phyloP scores from a whole-genome alignment of 495 filamentous ascomycete genomes.

The Xylaria flabelliformis region DNA sequence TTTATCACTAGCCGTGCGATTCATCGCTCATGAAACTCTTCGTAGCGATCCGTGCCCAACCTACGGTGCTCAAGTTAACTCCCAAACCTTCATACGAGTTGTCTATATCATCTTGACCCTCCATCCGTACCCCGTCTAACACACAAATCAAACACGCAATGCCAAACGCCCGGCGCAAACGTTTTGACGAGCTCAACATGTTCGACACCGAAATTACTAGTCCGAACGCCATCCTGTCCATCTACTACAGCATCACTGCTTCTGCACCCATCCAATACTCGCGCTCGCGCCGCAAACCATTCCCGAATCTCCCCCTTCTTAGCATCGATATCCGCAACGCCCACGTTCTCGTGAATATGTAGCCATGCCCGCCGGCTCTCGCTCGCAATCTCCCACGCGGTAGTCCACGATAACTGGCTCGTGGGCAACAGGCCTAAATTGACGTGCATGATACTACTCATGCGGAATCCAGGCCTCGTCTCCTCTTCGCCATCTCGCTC shows the following conservation, averaged over 20 bases:
- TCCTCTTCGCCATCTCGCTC: not conserved
- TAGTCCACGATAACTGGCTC: constrained; percentile 68
- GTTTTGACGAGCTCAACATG: constrained; percentile 87
- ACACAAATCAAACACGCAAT: constrained; percentile 83
- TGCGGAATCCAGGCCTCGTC: not conserved
- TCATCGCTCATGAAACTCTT: not conserved
- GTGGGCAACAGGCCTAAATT: constrained; percentile 83
- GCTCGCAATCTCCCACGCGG: constrained; percentile 60
- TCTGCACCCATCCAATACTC: constrained; percentile 8
- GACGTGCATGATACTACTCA: constrained; percentile 62
- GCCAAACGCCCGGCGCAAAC: constrained; percentile 89
- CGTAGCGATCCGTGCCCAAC: not conserved
- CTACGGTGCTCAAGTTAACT: not conserved
- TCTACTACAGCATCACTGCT: not conserved
- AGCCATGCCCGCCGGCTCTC: constrained; percentile 63
- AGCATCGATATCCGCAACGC: constrained; percentile 63
- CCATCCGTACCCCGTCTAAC: constrained; percentile 46
- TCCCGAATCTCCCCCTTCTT: constrained; percentile 56
- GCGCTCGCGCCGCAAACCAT: constrained; percentile 44
- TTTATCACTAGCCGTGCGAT: not conserved
- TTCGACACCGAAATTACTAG: constrained; percentile 54
- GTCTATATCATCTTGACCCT: constrained; percentile 32
- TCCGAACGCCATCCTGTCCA: constrained; percentile 16
- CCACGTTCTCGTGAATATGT: constrained; percentile 89
- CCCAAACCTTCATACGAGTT: not conserved